Percentiles rank a stretch among this genome's conserved stretches.
These are phyloP conservation scores for Pseudonectria foliicola DNA, from an alignment of 2,329 filamentous ascomycete species.

Conservation along the genomic window DNA sequence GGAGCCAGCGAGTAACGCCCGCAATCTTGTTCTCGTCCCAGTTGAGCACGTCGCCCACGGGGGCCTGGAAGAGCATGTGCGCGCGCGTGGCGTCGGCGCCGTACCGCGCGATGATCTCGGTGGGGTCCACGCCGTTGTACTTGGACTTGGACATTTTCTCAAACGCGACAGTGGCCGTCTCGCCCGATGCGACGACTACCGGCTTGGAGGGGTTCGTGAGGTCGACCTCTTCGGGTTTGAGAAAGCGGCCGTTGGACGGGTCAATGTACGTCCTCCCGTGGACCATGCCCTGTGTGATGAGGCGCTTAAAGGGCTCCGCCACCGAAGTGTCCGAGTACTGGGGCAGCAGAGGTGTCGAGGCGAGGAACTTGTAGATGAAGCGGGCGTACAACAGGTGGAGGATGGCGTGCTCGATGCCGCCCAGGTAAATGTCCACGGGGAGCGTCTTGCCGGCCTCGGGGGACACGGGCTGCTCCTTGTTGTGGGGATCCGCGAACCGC, in stretches of 20 bases:
- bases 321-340: slow-evolving; percentile 28
- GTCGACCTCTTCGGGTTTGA: slow-evolving; percentile 70
- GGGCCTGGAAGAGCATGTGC: slow-evolving; percentile 84
- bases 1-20: slow-evolving; percentile 75
- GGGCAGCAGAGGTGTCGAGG: slow-evolving; percentile 45
- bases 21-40: slow-evolving; percentile 82
- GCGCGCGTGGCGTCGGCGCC: slow-evolving; percentile 79
- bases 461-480: slow-evolving; percentile 54
- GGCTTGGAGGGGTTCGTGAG: slow-evolving; percentile 48
- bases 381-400: slow-evolving; percentile 82
- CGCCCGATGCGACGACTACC: slow-evolving; percentile 53
- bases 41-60: slow-evolving; percentile 74
- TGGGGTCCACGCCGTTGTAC: slow-evolving; percentile 82
- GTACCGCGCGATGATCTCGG: slow-evolving; percentile 61
- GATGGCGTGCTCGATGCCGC: slow-evolving; percentile 86
- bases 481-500: slow-evolving; percentile 67
- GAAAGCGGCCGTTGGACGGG: slow-evolving; percentile 65
- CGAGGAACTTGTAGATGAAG: slow-evolving; percentile 84
- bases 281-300: slow-evolving; percentile 89
- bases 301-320: slow-evolving; percentile 71
- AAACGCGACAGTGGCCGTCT: slow-evolving; percentile 55
- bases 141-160: slow-evolving; percentile 98
- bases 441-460: slow-evolving; percentile 51
- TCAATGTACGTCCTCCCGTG: slow-evolving; percentile 79
- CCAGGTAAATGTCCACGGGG: slow-evolving; percentile 82